Conservation (phyloP, 2,329 filamentous ascomycete genomes). For the Paraphaeosphaeria sporulosa region DNA sequence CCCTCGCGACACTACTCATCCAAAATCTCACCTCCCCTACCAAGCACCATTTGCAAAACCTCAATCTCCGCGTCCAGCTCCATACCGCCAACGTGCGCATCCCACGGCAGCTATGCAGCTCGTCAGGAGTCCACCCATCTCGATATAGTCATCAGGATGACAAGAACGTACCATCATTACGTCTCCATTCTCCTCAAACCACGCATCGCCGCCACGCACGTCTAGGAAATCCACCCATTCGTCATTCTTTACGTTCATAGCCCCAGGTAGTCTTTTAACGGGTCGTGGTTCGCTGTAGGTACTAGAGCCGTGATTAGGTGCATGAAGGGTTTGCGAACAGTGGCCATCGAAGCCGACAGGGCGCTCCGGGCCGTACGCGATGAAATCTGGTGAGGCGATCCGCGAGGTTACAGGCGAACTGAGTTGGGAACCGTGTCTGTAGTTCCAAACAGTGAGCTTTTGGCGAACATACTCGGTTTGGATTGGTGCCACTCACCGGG, state of each 20-base stretch:
- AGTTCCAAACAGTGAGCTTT: neutral
- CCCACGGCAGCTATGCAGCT: constrained; percentile 6
- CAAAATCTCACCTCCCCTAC: neutral
- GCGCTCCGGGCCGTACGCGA: constrained; percentile 11
- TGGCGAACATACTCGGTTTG: neutral
- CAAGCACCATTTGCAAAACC: neutral
- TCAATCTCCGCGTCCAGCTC: constrained; percentile 4
- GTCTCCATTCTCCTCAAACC: constrained; percentile 40
- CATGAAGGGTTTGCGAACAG: constrained; percentile 16
- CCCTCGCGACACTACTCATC: neutral
- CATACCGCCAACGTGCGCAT: constrained; percentile 8
- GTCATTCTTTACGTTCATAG: constrained; percentile 40
- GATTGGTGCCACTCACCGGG: neutral
- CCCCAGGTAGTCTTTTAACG: constrained; percentile 25
- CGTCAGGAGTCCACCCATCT: neutral
- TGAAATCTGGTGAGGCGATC: constrained; percentile 3
- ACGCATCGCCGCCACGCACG: constrained; percentile 37
- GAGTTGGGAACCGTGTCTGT: neutral
- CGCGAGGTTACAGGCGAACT: neutral
- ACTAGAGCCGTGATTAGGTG: neutral
- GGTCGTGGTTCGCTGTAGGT: neutral
- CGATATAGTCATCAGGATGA: neutral
- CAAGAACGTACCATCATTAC: constrained; percentile 26
- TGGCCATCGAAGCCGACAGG: constrained; percentile 32
- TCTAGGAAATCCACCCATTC: constrained; percentile 37